Conservation (phyloP, 495 filamentous ascomycete genomes). For the Penicillium lividum region DNA sequence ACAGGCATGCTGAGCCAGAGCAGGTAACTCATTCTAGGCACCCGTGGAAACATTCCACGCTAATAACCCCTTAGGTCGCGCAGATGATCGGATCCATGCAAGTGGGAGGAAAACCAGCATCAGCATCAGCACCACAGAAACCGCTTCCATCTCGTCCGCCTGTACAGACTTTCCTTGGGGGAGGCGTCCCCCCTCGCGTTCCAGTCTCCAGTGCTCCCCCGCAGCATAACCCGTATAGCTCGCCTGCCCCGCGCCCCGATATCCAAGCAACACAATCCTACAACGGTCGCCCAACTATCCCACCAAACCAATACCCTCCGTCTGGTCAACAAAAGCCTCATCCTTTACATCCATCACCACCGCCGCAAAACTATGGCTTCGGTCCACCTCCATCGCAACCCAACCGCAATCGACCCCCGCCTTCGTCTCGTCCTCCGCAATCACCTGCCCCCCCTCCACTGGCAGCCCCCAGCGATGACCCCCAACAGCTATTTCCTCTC, state of each 20-base stretch:
- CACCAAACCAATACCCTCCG: slow-evolving; percentile 12
- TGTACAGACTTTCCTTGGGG: slow-evolving; percentile 24
- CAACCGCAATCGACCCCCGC: slow-evolving; percentile 51
- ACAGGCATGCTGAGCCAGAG: slow-evolving; percentile 91
- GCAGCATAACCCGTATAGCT: slow-evolving; percentile 27
- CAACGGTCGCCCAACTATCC: slow-evolving; percentile 25
- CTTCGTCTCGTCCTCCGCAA: slow-evolving; percentile 59
- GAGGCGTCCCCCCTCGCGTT: slow-evolving; percentile 32
- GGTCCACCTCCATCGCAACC: slow-evolving; percentile 53
- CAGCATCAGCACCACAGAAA: slow-evolving; percentile 17
- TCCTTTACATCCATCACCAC: slow-evolving; percentile 53
- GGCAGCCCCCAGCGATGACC: slow-evolving; percentile 62
- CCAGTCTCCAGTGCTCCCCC: slow-evolving; percentile 33
- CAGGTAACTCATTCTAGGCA: slow-evolving; percentile 54
- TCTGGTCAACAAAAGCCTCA: slow-evolving; percentile 38
- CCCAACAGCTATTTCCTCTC: slow-evolving; percentile 68
- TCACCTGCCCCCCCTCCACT: slow-evolving; percentile 60
- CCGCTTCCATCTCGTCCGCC: slow-evolving; percentile 32
- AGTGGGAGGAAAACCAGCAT: slow-evolving; percentile 18
- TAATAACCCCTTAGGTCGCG: slow-evolving; percentile 44
- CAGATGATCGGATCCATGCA: slow-evolving; percentile 54
- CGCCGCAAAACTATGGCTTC: slow-evolving; percentile 61
- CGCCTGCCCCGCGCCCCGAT: slow-evolving; percentile 31
- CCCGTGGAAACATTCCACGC: not conserved
- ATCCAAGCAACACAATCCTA: slow-evolving; percentile 33